A percentile compares a stretch with the other conserved stretches of the same genome.
Conservation (phyloP, 306 rosid genomes). For the Ammopiptanthus mongolicus region DNA sequence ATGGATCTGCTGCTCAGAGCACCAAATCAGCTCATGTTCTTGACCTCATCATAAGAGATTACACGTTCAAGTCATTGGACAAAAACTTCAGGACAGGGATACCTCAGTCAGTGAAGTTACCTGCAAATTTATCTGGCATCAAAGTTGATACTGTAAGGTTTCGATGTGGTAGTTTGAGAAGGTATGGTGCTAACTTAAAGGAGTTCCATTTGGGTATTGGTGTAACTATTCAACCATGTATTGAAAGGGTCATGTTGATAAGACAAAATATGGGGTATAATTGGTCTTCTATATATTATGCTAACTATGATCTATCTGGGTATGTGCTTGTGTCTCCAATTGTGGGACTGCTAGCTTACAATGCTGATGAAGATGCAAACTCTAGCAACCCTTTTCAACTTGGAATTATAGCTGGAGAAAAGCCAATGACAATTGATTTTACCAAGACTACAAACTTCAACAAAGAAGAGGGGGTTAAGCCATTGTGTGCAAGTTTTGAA, state of each 20-base stretch:
- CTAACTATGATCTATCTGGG: constrained; percentile 62
- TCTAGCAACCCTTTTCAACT: constrained; percentile 74
- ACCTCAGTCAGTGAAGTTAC: constrained; percentile 49
- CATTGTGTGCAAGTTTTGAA: constrained; percentile 80
- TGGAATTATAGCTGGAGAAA: constrained; percentile 56
- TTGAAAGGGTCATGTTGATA: constrained; percentile 76
- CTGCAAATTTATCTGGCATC: constrained; percentile 76
- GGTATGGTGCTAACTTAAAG: constrained; percentile 75
- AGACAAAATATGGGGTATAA: constrained; percentile 67
- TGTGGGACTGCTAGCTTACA: constrained; percentile 74
- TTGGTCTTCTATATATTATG: constrained; percentile 69
- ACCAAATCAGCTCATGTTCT: constrained; percentile 68
- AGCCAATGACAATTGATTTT: constrained; percentile 71
- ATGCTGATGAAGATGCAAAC: constrained; percentile 55
- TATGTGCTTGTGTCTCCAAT: constrained; percentile 79
- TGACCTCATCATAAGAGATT: constrained; percentile 79
- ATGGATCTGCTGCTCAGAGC: constrained; percentile 40
- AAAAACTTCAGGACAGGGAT: constrained; percentile 52
- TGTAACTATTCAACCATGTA: constrained; percentile 71
- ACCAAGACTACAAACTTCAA: constrained; percentile 37
- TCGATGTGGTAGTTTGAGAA: constrained; percentile 80
- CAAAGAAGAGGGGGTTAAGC: constrained; percentile 27
- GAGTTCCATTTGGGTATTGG: constrained; percentile 69
- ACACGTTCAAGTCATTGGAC: constrained; percentile 58
- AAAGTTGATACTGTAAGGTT: constrained; percentile 48